These are phyloP conservation scores for Blepharisma japonicum DNA, from an alignment of 73 alveolate species.

Conservation along the genomic window DNA sequence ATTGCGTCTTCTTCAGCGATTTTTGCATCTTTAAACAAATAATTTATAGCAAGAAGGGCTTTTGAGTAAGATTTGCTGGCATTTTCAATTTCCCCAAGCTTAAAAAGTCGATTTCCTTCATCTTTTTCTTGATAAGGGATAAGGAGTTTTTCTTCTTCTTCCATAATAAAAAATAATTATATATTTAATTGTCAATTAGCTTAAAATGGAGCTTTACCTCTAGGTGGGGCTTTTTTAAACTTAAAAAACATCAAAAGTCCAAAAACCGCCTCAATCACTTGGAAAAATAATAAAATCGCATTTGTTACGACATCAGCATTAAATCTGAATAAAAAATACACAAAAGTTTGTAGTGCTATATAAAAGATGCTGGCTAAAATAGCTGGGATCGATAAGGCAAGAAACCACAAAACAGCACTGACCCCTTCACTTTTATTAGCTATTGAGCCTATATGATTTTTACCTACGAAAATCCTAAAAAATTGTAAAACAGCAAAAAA, in stretches of 20 bases:
- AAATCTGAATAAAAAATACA: conserved; percentile 10
- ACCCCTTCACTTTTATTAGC: conserved; percentile 14
- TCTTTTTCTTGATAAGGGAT: not conserved
- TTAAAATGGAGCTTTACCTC: not conserved
- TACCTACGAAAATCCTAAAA: conserved; percentile 34
- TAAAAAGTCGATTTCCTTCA: not conserved
- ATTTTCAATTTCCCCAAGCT: not conserved
- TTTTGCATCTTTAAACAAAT: conserved; percentile 9
- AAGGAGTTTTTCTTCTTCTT: too few relatives aligned
- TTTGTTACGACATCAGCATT: conserved; percentile 2
- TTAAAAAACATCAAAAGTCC: not conserved
- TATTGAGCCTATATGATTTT: not conserved
- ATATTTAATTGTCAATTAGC: too few relatives aligned
- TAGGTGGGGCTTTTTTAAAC: conserved; percentile 18
- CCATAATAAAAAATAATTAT: too few relatives aligned
- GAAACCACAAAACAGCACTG: conserved; percentile 8
- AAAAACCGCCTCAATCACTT: not conserved
- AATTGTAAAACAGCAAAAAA: conserved; percentile 22
- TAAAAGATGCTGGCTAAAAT: not conserved
- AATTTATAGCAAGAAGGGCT: conserved; percentile 28
- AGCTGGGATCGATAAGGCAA: not conserved
- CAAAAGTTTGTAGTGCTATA: conserved; percentile 14
- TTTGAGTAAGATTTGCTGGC: conserved; percentile 32
- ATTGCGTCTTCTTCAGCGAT: not conserved
- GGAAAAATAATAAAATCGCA: not conserved